Base-by-base conservation (phyloP, 257 asterid genomes). In the Nyctanthes arbortristis region DNA sequence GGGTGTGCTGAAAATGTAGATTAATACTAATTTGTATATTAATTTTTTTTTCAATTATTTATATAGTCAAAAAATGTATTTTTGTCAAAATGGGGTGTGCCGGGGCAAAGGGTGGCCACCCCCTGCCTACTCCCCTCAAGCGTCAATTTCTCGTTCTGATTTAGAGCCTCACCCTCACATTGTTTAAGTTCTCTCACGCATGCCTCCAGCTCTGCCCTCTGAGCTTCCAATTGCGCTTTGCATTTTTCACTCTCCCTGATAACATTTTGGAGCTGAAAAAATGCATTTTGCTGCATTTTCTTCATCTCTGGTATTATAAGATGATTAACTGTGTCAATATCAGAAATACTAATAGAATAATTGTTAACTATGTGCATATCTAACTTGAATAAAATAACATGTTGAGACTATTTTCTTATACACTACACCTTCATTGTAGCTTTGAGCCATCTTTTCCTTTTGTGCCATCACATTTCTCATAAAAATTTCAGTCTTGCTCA, bases 131-230 rank as follows among this genome's bases (percentile, higher is more conserved):
- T n/a, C n/a, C n/a, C n/a, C n/a, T n/a, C n/a, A 16, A 90, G 83
- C 74, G 81, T 84, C 76, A 69, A 78, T 82, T 82, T 87, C 81
- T 85, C 97, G 77, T 55, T 75, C 63, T 87, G 85, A 73, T 90
- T 82, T 72, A 86, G 73, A 63, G 81, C 84, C n/a, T n/a, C n/a
- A n/a, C n/a, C n/a, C n/a, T 73, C 75, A 77, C 78, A 91, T 68
- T 79, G 72, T 76, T 45, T 67, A 49, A 93, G 69, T 71, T 83
- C 89, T 66, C 79, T 80, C 73, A 86, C 92, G 67, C 79, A 81
- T 69, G 56, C 65, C 76, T 73, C 60, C 71, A 93, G 86, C 63
- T 81, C 85, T 35, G 71, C 62, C 71, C 84, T 90, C 52, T 35
- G 84, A 65, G 88, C 83, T 65, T 88, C 90, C 78, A 93, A 73